A percentile compares a stretch with the other conserved stretches of the same genome.
phyloP scores from a whole-genome alignment of 805 yeast species.

The Wickerhamomyces pijperi region DNA sequence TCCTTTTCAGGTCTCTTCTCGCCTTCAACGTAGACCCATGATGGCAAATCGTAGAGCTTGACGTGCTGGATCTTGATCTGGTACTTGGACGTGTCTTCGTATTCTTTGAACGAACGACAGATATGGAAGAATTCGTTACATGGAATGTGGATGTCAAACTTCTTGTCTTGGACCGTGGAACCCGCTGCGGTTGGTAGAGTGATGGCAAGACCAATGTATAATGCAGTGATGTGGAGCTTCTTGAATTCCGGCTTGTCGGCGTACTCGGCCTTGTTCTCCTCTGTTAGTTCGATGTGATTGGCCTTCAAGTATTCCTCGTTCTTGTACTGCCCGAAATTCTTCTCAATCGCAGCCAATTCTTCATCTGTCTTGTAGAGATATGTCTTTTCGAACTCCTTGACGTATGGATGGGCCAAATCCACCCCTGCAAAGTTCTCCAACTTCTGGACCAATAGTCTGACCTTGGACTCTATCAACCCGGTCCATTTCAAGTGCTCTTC shows the following conservation, averaged over 20 bases:
- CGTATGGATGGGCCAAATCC: conserved; percentile 81
- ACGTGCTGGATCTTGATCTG: conserved; percentile 62
- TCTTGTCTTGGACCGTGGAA: conserved; percentile 35
- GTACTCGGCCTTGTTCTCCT: conserved; percentile 22
- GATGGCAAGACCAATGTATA: conserved; percentile 67
- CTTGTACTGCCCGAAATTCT: conserved; percentile 48
- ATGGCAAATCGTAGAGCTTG: conserved; percentile 71
- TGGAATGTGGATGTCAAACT: conserved; percentile 78
- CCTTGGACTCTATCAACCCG: conserved; percentile 84
- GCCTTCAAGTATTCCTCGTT: conserved; percentile 34
- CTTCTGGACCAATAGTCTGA: conserved; percentile 73
- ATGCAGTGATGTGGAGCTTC: conserved; percentile 53
- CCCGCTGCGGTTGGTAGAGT: conserved; percentile 7
- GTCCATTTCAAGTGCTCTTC: conserved; percentile 89
- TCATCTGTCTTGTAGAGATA: conserved; percentile 38
- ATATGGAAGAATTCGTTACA: conserved; percentile 80
- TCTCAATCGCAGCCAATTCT: conserved; percentile 45
- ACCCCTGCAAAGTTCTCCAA: conserved; percentile 71
- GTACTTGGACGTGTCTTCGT: conserved; percentile 40
- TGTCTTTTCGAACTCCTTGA: conserved; percentile 56
- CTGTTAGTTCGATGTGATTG: conserved; percentile 23
- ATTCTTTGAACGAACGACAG: conserved; percentile 68
- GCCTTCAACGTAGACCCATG: conserved; percentile 72
- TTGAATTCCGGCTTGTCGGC: conserved; percentile 21
- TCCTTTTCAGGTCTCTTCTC: conserved; percentile 64